Evolutionary conservation across 2,329 filamentous ascomycete species (phyloP), one percentile per base, ranked within the genome.

Genomic region (Aspergillus aculeatus): DNA sequence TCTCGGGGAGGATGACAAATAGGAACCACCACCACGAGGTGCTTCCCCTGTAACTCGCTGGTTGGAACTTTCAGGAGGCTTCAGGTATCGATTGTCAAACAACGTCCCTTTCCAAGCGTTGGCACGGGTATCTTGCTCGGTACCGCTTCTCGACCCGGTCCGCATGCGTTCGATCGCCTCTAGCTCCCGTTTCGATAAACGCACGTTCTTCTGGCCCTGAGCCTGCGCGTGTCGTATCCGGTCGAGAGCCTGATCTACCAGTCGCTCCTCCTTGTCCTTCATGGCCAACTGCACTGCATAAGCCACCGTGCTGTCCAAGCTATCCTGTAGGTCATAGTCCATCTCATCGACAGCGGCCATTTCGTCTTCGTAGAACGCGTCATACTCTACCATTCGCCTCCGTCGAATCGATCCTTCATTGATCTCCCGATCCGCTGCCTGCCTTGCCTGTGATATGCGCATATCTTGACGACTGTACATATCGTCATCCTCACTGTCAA

Each of bases 151-250:
- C 35, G 80, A 79, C 66, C 83, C 80, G 68, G 86, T 78, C 59
- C 88, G 85, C 72, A 86, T 85, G 63, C 87, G 85, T 71, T 94
- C 89, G 66, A 96, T 82, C 50, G 92, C 92, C 62, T 88, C 89
- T 67, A 96, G 81, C 75, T 97, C 93, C 56, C 89, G 86, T 69
- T 88, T 85, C 67, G 84, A 92, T 64, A 98, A 83, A 72, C 88
- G 89, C 58, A 97, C 91, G 59, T 96, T 90, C 49, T 83, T 81
- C 74, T 88, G 89, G 64, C 92, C 92, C 69, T 86, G 86, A 63
- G 86, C 85, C 72, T 91, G 87, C 16, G 93, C 92, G 65, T 87
- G 85, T 64, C 88, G 86, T 71, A 97, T 96, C 66, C 91, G 89
- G 68, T 88, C 86, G 75, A 96, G 78, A 47, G 93, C 93, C 64